A percentile compares a stretch with the other conserved stretches of the same genome.
phyloP scores from a whole-genome alignment of 768 basidiomycete species.

The Boletales sp. region DNA sequence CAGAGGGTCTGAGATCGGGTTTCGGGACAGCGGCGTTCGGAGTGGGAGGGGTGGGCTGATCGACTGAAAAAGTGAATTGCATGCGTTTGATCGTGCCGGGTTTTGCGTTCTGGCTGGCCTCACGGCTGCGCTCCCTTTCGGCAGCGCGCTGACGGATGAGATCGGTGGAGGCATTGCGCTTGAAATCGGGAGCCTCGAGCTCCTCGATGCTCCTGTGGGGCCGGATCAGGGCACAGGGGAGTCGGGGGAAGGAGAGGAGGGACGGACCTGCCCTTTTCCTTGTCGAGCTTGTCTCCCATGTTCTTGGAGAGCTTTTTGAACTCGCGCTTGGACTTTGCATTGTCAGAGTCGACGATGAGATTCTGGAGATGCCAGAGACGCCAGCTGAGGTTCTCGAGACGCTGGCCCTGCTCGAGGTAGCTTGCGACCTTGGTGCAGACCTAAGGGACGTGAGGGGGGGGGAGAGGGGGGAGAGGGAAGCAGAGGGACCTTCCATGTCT shows the following conservation, averaged over 20 bases:
- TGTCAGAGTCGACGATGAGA: constrained; percentile 88
- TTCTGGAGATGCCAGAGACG: constrained; percentile 90
- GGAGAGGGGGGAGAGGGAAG: constrained; percentile 1
- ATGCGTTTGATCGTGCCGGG: constrained; percentile 80
- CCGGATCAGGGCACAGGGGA: constrained; percentile 16
- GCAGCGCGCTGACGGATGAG: constrained; percentile 76
- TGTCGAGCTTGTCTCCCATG: constrained; percentile 91
- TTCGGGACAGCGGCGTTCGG: constrained; percentile 49
- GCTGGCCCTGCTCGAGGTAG: constrained; percentile 86
- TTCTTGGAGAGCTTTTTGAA: constrained; percentile 85
- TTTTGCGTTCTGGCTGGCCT: constrained; percentile 56
- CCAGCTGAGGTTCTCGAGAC: constrained; percentile 91
- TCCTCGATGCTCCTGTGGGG: constrained; percentile 74
- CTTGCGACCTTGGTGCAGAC: constrained; percentile 89
- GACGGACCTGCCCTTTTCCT: constrained; percentile 84
- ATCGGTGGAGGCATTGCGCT: constrained; percentile 73
- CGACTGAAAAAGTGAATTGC: constrained; percentile 88
- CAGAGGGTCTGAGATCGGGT: constrained; percentile 62
- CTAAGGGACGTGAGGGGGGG: constrained; percentile 32
- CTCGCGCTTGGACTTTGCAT: constrained; percentile 81
- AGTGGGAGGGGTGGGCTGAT: constrained; percentile 53
- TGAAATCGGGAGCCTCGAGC: constrained; percentile 80
- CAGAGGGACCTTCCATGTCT: constrained; percentile 79
- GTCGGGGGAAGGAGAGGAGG: neutral
- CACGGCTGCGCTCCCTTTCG: constrained; percentile 78